These are phyloP conservation scores for Kwoniella dendrophila DNA, from an alignment of 768 basidiomycete species.

Conservation along the genomic window DNA sequence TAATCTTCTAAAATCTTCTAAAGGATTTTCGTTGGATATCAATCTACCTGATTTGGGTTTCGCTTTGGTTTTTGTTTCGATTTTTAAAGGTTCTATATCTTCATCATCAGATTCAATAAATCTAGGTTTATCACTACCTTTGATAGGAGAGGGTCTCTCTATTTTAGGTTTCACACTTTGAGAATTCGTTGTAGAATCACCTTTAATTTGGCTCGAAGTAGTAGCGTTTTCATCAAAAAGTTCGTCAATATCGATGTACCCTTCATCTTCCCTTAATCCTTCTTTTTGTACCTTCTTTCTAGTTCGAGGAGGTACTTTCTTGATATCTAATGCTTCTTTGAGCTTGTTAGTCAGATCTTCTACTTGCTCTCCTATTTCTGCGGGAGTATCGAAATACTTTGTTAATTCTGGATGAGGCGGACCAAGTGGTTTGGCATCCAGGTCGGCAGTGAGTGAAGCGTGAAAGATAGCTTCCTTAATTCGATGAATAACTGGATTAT, in stretches of 20 bases:
- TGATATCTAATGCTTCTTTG: constrained; percentile 71
- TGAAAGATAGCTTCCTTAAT: constrained; percentile 93
- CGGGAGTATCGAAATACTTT: constrained; percentile 82
- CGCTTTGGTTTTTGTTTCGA: constrained; percentile 48
- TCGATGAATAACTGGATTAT: constrained; percentile 86
- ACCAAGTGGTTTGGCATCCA: constrained; percentile 73
- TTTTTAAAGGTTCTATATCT: constrained; percentile 7
- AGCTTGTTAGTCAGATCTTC: constrained; percentile 65
- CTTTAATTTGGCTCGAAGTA: constrained; percentile 29
- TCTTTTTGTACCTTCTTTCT: constrained; percentile 57
- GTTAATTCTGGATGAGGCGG: constrained; percentile 81
- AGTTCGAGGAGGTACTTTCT: constrained; percentile 69
- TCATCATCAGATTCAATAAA: constrained; percentile 52
- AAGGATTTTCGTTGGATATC: constrained; percentile 71
- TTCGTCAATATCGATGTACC: constrained; percentile 51
- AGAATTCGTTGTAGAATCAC: constrained; percentile 18
- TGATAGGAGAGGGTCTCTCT: constrained; percentile 16
- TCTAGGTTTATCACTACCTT: constrained; percentile 52
- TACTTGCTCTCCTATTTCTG: constrained; percentile 67
- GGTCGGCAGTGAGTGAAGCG: constrained; percentile 72
- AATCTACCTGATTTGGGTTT: constrained; percentile 64
- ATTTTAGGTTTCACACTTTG: constrained; percentile 4
- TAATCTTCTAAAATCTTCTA: constrained; percentile 75
- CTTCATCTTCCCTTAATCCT: constrained; percentile 58
- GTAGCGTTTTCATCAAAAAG: constrained; percentile 59